Conservation (phyloP, 1,284 basidiomycete genomes). For the Puccinia hordei region DNA sequence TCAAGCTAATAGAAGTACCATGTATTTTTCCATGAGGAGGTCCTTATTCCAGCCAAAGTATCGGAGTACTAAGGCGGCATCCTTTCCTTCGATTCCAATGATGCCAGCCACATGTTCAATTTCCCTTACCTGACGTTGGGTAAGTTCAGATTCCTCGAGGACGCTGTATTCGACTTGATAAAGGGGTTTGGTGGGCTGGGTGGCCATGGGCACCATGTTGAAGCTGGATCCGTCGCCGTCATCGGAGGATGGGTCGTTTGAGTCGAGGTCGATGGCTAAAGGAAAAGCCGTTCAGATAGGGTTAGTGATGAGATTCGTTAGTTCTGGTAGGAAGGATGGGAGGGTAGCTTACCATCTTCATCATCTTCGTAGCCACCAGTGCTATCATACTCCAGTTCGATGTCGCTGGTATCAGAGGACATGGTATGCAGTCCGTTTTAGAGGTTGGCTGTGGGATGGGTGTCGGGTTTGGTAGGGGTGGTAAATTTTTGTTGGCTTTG, state of each 20-base stretch:
- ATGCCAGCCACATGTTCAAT: conserved; percentile 80
- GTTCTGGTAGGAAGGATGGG: background rate
- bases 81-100: conserved; percentile 78
- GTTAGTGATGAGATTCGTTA: too few relatives aligned
- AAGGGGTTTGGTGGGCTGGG: background rate
- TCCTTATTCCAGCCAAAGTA: conserved; percentile 95
- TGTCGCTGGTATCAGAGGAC: conserved; percentile 44
- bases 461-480: background rate
- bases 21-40: conserved; percentile 66
- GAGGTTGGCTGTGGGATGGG: background rate
- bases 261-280: conserved; percentile 36
- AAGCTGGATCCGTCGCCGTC: conserved; percentile 32
- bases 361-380: conserved; percentile 47
- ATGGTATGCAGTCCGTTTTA: conserved; percentile 5
- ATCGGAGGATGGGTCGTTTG: conserved; percentile 34
- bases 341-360: conserved; percentile 29
- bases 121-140: conserved; percentile 74
- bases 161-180: conserved; percentile 60
- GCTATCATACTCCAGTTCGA: conserved; percentile 47
- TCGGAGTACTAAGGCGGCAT: conserved; percentile 74
- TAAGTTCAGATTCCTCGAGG: conserved; percentile 63
- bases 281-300: background rate
- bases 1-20: conserved; percentile 53
- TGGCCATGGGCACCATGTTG: conserved; percentile 14
- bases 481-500: background rate